Evolutionary conservation across 208 protist species (phyloP).

Genomic region (Trypanosoma melophagium): DNA sequence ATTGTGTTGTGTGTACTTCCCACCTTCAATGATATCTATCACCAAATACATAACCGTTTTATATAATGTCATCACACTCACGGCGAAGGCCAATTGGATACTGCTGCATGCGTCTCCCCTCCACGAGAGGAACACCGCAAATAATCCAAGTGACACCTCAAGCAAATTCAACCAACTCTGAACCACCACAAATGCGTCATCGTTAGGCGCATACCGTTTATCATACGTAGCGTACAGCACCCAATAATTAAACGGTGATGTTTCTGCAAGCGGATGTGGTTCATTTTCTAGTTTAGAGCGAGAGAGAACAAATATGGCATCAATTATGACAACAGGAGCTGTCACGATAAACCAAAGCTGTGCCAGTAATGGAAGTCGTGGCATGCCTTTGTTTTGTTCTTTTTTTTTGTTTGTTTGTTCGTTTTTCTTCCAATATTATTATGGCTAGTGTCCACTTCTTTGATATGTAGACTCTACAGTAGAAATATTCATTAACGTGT

Average conservation of each 20-base stretch:
- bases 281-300: conserved; percentile 25
- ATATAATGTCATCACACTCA: conserved; percentile 74
- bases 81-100: conserved; percentile 50
- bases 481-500: too few relatives aligned
- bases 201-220: conserved; percentile 70
- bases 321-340: conserved; percentile 59
- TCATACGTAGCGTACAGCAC: conserved; percentile 71
- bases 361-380: conserved; percentile 48
- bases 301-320: conserved; percentile 68
- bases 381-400: conserved; percentile 29
- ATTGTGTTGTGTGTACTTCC: conserved; percentile 75
- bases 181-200: conserved; percentile 82
- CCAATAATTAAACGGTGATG: conserved; percentile 63
- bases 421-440: background rate
- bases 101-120: conserved; percentile 15
- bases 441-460: background rate
- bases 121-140: conserved; percentile 35
- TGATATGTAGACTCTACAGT: background rate
- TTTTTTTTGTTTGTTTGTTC: background rate
- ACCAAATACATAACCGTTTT: conserved; percentile 80
- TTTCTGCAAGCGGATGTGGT: conserved; percentile 54
- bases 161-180: conserved; percentile 81
- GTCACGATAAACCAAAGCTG: conserved; percentile 60
- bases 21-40: conserved; percentile 61
- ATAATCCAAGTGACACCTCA: conserved; percentile 57